phyloP scores from a whole-genome alignment of 352 stramenopile genomes.

The Pythium folliculosum region DNA sequence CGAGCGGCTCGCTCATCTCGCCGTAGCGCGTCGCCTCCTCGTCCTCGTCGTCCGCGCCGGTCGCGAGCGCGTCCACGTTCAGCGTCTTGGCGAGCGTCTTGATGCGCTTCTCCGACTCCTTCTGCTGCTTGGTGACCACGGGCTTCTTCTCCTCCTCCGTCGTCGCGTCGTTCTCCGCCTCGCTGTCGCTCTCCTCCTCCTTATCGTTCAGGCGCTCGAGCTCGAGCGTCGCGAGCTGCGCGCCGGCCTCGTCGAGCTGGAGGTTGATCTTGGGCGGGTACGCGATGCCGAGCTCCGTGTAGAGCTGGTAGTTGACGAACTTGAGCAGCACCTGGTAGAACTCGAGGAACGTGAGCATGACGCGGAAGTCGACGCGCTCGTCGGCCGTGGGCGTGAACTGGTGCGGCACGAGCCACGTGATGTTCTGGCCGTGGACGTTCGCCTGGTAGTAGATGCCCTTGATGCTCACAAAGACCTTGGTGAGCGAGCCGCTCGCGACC shows the following conservation, averaged over 20 bases:
- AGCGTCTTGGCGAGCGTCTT: slow-evolving; percentile 60
- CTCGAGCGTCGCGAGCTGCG: slow-evolving; percentile 68
- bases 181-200: slow-evolving; percentile 31
- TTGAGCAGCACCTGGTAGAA: slow-evolving; percentile 99
- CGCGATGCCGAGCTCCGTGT: slow-evolving; percentile 91
- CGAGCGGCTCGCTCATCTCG: slow-evolving; percentile 90
- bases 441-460: slow-evolving; percentile 99
- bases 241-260: slow-evolving; percentile 74
- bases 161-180: slow-evolving; percentile 31
- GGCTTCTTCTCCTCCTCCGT: slow-evolving; percentile 32
- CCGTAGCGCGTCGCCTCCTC: slow-evolving; percentile 71
- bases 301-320: slow-evolving; percentile 99
- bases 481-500: slow-evolving; percentile 87
- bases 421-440: slow-evolving; percentile 88
- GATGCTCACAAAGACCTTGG: slow-evolving; percentile 99
- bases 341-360: slow-evolving; percentile 99
- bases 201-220: slow-evolving; percentile 57
- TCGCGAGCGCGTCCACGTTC: slow-evolving; percentile 36
- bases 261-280: slow-evolving; percentile 95
- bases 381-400: slow-evolving; percentile 97
- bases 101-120: slow-evolving; percentile 88
- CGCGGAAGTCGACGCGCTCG: slow-evolving; percentile 97
- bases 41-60: slow-evolving; percentile 74
- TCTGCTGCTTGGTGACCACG: slow-evolving; percentile 71
- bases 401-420: slow-evolving; percentile 99